phyloP scores from a whole-genome alignment of 2,329 filamentous ascomycete species.

The Xylariaceae sp. region DNA sequence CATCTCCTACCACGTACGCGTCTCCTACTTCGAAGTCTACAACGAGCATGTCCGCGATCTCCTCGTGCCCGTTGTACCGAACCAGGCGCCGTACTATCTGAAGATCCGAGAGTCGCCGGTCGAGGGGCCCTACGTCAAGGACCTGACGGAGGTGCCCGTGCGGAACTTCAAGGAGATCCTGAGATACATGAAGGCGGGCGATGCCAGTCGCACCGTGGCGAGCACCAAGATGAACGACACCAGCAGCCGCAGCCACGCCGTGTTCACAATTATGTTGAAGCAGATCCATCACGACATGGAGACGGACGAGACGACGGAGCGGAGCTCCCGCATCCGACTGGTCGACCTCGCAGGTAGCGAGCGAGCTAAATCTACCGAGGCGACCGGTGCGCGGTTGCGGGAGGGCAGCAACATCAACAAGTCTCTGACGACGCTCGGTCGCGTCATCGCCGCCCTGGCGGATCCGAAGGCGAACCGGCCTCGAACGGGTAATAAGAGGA shows the following conservation, averaged over 20 bases:
- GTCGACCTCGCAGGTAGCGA: conserved; percentile 95
- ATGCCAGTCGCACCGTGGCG: conserved; percentile 79
- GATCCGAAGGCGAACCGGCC: conserved; percentile 52
- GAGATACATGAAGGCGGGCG: conserved; percentile 84
- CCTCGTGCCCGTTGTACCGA: conserved; percentile 65
- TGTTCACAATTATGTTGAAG: conserved; percentile 96
- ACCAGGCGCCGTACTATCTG: conserved; percentile 80
- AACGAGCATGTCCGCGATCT: conserved; percentile 98
- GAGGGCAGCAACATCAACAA: conserved; percentile 99
- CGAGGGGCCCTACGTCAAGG: conserved; percentile 95
- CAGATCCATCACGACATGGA: conserved; percentile 97
- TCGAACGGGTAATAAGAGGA: conserved; percentile 50
- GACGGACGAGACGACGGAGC: conserved; percentile 95
- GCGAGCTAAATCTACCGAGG: conserved; percentile 90
- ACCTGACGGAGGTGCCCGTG: conserved; percentile 88
- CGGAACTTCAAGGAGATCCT: conserved; percentile 82
- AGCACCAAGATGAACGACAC: conserved; percentile 99
- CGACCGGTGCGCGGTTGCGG: conserved; percentile 81
- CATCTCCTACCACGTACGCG: conserved; percentile 93
- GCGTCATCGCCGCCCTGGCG: conserved; percentile 88
- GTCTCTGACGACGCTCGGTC: conserved; percentile 88
- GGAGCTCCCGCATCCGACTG: conserved; percentile 85
- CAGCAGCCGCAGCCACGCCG: conserved; percentile 89
- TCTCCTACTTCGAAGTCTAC: conserved; percentile 99
- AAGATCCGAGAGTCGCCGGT: conserved; percentile 95